Evolutionary conservation across 1,284 basidiomycete species (phyloP).

Genomic region (Ustilago xerochloae): DNA sequence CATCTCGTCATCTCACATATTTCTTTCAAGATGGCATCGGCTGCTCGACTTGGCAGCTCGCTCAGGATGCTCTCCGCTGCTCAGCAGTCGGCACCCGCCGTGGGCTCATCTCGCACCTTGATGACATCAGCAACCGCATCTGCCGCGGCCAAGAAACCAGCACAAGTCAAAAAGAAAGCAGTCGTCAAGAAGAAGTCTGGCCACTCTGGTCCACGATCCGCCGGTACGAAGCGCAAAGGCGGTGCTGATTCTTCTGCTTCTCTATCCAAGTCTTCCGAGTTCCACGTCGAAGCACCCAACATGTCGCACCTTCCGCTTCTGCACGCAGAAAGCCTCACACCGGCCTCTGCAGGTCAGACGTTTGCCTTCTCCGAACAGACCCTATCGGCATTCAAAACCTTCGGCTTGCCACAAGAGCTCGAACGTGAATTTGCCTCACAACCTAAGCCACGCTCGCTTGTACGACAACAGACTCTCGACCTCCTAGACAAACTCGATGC

Average conservation of each 20-base stretch:
- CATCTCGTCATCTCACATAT: not conserved
- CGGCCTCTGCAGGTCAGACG: slow-evolving; percentile 34
- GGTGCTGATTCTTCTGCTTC: slow-evolving; percentile 50
- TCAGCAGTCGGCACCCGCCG: slow-evolving; percentile 6
- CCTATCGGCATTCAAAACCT: slow-evolving; percentile 49
- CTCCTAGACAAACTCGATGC: slow-evolving; percentile 56
- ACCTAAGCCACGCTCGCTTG: slow-evolving; percentile 47
- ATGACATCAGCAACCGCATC: slow-evolving; percentile 18
- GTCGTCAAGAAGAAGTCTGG: slow-evolving; percentile 54
- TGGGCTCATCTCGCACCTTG: slow-evolving; percentile 18
- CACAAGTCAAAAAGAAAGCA: slow-evolving; percentile 58
- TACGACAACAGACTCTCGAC: slow-evolving; percentile 55
- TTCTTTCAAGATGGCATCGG: slow-evolving; percentile 17
- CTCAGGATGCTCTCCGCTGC: slow-evolving; percentile 13
- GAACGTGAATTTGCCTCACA: slow-evolving; percentile 43
- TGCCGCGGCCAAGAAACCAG: slow-evolving; percentile 47
- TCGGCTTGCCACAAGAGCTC: slow-evolving; percentile 58
- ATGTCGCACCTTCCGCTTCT: slow-evolving; percentile 55
- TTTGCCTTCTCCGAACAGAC: slow-evolving; percentile 52
- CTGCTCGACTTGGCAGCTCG: slow-evolving; percentile 22
- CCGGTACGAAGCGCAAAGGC: slow-evolving; percentile 55
- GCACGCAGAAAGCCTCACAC: slow-evolving; percentile 45
- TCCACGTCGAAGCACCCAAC: slow-evolving; percentile 50
- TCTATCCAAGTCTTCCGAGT: slow-evolving; percentile 46
- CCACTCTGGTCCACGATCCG: slow-evolving; percentile 47